These are phyloP conservation scores for Calonectria pauciramosa DNA, from an alignment of 2,329 filamentous ascomycete genomes.

Conservation along the genomic window DNA sequence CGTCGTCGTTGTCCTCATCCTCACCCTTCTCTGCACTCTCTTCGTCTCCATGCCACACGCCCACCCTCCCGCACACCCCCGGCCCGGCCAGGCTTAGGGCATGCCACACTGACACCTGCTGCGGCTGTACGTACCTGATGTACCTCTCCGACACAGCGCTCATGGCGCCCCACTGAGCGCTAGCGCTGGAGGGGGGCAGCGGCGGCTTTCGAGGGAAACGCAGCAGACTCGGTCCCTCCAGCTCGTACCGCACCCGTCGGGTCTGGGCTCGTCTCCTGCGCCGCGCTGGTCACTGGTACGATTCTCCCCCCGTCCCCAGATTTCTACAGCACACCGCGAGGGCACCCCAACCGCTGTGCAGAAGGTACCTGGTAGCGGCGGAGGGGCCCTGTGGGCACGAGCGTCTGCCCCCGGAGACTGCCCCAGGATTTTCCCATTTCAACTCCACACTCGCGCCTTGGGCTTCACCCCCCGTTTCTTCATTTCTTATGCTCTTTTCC, in stretches of 20 bases:
- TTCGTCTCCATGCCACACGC: background rate
- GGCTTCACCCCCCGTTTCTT: conserved; percentile 31
- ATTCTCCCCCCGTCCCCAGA: background rate
- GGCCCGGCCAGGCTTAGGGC: conserved; percentile 33
- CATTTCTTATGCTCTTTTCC: conserved; percentile 39
- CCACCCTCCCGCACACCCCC: conserved; percentile 13
- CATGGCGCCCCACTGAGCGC: conserved; percentile 17
- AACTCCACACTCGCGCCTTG: conserved; percentile 43
- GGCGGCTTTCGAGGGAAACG: conserved; percentile 17
- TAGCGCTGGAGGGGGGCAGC: conserved; percentile 16
- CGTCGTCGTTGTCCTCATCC: background rate
- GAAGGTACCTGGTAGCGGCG: conserved; percentile 11
- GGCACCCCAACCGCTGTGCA: conserved; percentile 13
- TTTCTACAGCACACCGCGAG: conserved; percentile 12
- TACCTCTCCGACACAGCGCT: conserved; percentile 36
- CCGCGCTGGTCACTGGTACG: background rate
- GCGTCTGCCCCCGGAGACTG: conserved; percentile 37
- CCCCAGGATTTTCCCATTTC: conserved; percentile 47
- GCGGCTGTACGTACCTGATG: conserved; percentile 47
- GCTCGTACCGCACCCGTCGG: background rate
- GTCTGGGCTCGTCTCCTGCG: conserved; percentile 9
- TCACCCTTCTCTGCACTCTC: background rate
- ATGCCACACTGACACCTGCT: conserved; percentile 33
- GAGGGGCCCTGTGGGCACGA: conserved; percentile 34
- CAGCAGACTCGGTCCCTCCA: conserved; percentile 16